Percentiles rank a stretch among this genome's conserved stretches.
These are phyloP conservation scores for Neurospora cerealis DNA, from an alignment of 495 filamentous ascomycete genomes.

Conservation along the genomic window DNA sequence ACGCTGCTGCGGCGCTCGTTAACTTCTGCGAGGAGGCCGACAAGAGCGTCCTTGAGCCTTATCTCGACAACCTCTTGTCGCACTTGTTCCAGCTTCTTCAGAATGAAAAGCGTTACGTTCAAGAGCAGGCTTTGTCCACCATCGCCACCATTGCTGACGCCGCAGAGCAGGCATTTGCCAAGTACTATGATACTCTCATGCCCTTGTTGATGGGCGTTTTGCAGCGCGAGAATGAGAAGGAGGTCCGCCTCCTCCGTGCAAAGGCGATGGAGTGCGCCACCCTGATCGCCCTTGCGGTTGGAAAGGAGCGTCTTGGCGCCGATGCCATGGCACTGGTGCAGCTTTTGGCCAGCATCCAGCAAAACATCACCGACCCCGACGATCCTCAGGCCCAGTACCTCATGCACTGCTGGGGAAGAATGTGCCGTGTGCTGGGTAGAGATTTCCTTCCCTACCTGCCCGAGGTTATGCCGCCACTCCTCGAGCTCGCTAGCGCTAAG, in stretches of 20 bases:
- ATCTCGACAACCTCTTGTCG: conserved; percentile 77
- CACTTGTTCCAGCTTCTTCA: conserved; percentile 77
- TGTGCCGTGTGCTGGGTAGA: conserved; percentile 86
- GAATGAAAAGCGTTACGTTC: conserved; percentile 87
- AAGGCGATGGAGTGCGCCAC: conserved; percentile 99
- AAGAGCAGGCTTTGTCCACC: conserved; percentile 95
- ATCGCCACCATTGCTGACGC: conserved; percentile 99
- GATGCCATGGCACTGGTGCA: conserved; percentile 83
- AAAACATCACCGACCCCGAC: conserved; percentile 79
- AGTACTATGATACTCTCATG: conserved; percentile 94
- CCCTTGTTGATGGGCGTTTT: conserved; percentile 85
- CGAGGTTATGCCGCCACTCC: conserved; percentile 87
- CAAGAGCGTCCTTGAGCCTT: conserved; percentile 83
- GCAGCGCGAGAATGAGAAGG: conserved; percentile 79
- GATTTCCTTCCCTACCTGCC: conserved; percentile 90
- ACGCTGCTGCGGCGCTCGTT: conserved; percentile 92
- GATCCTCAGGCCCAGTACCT: conserved; percentile 96
- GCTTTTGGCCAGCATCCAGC: conserved; percentile 75
- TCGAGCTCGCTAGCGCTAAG: conserved; percentile 86
- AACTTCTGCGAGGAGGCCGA: conserved; percentile 99
- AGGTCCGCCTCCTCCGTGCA: conserved; percentile 79
- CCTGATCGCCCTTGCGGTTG: conserved; percentile 90
- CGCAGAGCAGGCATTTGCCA: conserved; percentile 87
- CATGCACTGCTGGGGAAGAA: conserved; percentile 97
- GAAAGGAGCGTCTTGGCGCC: conserved; percentile 77